Base-by-base conservation (phyloP, 805 yeast genomes). In the Candida boidinii region DNA sequence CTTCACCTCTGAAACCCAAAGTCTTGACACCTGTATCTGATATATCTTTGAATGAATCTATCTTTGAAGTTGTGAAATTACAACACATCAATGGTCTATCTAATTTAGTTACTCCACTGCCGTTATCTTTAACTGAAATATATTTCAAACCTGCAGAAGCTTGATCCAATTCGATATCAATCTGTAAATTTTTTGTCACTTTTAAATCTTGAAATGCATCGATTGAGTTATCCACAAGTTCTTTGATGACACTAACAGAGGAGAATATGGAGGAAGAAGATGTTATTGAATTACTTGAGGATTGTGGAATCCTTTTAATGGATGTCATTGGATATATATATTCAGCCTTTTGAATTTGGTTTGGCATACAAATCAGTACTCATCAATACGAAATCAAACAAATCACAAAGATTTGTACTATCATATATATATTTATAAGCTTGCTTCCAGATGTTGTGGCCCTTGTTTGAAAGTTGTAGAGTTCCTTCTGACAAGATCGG, bases 1-100 rank as follows among this genome's bases (percentile, higher is more conserved):
- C 73, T 37, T 68, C 70, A 7, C 77, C 79, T 45, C 73, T 52
- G 38, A 65, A 70, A 1, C 78, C 76, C 33, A 64, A 51, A 0
- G 71, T 54, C 1, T 35, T 17, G 5, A 60, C 33, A 3, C 49
- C 49, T 12, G 25, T 28, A 4, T 43, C 36, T n/a, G n/a, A n/a
- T 7, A 69, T 34, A 23, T 65, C 67, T 1, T 46, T 46, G 7
- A 48, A 22, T 0, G 38, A 33, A 0, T 38, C 23, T 3, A 68
- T 42, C 37, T 68, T 71, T 0, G 74, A 67, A 1, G 76, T 70
- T 9, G 64, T 49, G 30, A 54, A 52, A 30, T 58, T 57, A 22
- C 51, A 33, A 34, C 70, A 64, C 53, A 65, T 48, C 7, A 54
- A 7, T 0, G 39, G 29, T n/a, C 65, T 34, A 33, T 58, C 68